phyloP scores from a whole-genome alignment of 2,329 filamentous ascomycete genomes.

The Colletotrichum shisoi region DNA sequence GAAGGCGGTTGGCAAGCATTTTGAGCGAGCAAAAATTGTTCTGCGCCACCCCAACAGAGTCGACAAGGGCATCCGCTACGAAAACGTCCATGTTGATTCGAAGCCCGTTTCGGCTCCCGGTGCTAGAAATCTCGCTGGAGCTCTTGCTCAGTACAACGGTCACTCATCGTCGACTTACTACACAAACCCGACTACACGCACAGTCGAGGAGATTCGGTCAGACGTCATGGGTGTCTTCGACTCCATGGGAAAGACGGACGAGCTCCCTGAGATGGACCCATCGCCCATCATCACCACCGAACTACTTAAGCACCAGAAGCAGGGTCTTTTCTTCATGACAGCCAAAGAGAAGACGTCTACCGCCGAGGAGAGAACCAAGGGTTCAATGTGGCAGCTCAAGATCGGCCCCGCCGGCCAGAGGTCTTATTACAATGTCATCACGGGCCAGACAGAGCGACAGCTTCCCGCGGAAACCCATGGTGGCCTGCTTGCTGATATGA shows the following conservation, averaged over 20 bases:
- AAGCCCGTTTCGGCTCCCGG: slow-evolving; percentile 49
- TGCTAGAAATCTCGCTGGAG: slow-evolving; percentile 42
- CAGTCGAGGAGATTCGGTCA: slow-evolving; percentile 83
- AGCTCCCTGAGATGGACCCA: slow-evolving; percentile 77
- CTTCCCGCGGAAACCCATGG: slow-evolving; percentile 73
- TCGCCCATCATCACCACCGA: slow-evolving; percentile 68
- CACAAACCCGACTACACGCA: slow-evolving; percentile 59
- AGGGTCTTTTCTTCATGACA: slow-evolving; percentile 87
- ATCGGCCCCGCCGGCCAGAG: slow-evolving; percentile 60
- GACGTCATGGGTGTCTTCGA: slow-evolving; percentile 91
- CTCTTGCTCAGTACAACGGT: slow-evolving; percentile 31
- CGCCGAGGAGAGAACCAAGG: slow-evolving; percentile 68
- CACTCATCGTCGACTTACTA: slow-evolving; percentile 38
- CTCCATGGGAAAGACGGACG: slow-evolving; percentile 76
- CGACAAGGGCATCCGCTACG: slow-evolving; percentile 72
- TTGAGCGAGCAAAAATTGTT: slow-evolving; percentile 72
- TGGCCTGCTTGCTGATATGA: slow-evolving; percentile 83
- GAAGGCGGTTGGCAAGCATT: slow-evolving; percentile 69
- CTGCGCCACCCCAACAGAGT: slow-evolving; percentile 61
- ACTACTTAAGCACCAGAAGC: slow-evolving; percentile 85
- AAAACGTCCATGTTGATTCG: slow-evolving; percentile 75
- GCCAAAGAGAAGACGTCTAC: slow-evolving; percentile 71
- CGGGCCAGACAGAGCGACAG: slow-evolving; percentile 67
- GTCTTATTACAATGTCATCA: slow-evolving; percentile 85
- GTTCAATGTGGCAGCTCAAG: slow-evolving; percentile 79